Base-by-base conservation (phyloP, 768 basidiomycete species). In the Naganishia vaughanmartiniae region DNA sequence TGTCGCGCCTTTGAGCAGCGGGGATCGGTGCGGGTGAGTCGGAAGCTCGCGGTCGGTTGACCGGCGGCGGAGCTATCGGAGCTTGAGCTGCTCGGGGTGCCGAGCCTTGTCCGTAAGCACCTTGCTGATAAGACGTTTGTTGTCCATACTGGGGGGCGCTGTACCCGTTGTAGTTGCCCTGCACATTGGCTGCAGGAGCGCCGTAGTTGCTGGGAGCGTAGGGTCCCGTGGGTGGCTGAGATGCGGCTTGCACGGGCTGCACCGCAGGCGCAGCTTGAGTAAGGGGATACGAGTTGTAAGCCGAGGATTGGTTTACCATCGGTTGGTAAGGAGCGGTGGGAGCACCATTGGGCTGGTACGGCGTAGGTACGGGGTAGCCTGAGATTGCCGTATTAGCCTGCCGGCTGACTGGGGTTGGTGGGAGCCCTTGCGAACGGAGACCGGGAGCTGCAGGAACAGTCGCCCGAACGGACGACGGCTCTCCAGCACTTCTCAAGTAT, bases 1-100 rank as follows among this genome's bases (percentile, higher is more conserved):
- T 88, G 60, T 82, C 80, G 60, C 89, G 89, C 33, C 83, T 83
- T 71, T 84, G 81, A 53, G 88, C 87, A 34, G 87, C 88, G 4
- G 87, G 87, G 84, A 57, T 83, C 81, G 55, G 85, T 83, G 84
- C 78, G 1, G 81, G 80, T 0, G 78, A 66, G 11, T 80, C 74
- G 28, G 74, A 71, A 17, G 65, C 75, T 34, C 66, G 48, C 12
- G 72, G 34, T 53, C 69, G 39, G 12, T 81, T 80, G 28, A 81
- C 75, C 7, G 82, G 80, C 0, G 79, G 76, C 14, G 84, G 82
- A 53, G 83, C 81, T 33, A 79, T 70, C 19, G 76, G 67, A 12
- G 79, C 79, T 21, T 75, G 77, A 6, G 65, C 31, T 5, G 72
- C 66, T 39, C 34, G 54, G 57, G 82, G 15, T 30, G 24, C 60